Evolutionary conservation across 176 grass and related monocot species (phyloP).

Genomic region (Cenchrus purpureus): DNA sequence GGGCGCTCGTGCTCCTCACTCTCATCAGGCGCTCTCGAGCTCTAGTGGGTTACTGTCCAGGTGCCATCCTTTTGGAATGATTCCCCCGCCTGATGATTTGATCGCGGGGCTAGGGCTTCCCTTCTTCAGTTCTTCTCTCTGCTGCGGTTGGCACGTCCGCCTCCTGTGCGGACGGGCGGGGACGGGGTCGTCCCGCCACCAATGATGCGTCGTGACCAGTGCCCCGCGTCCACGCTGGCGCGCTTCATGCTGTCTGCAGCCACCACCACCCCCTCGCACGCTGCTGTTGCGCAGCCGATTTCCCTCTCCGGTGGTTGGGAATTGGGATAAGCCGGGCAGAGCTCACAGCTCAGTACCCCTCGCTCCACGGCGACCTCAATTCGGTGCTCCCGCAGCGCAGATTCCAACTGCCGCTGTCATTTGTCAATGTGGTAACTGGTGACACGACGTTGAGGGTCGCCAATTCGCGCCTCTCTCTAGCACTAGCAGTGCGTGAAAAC

Average conservation of each 20-base stretch:
- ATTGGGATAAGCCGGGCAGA: too few relatives aligned
- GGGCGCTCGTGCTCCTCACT: neutral
- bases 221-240: neutral
- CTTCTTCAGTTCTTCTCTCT: neutral
- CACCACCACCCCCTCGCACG: too few relatives aligned
- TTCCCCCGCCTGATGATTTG: neutral
- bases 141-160: conserved; percentile 21
- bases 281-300: neutral
- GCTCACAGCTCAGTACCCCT: too few relatives aligned
- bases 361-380: too few relatives aligned
- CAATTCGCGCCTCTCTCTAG: too few relatives aligned
- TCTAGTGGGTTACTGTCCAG: conserved; percentile 23
- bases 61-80: conserved; percentile 32
- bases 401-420: too few relatives aligned
- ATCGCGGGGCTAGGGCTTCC: neutral
- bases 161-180: neutral
- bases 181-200: neutral
- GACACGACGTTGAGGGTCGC: too few relatives aligned
- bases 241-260: neutral
- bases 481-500: too few relatives aligned
- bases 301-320: neutral
- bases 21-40: too few relatives aligned
- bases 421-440: too few relatives aligned
- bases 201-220: conserved; percentile 1
- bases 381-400: too few relatives aligned